A percentile compares a stretch with the other conserved stretches of the same genome.
These are phyloP conservation scores for Colletotrichum sp. DNA, from an alignment of 2,329 filamentous ascomycete genomes.

Conservation along the genomic window DNA sequence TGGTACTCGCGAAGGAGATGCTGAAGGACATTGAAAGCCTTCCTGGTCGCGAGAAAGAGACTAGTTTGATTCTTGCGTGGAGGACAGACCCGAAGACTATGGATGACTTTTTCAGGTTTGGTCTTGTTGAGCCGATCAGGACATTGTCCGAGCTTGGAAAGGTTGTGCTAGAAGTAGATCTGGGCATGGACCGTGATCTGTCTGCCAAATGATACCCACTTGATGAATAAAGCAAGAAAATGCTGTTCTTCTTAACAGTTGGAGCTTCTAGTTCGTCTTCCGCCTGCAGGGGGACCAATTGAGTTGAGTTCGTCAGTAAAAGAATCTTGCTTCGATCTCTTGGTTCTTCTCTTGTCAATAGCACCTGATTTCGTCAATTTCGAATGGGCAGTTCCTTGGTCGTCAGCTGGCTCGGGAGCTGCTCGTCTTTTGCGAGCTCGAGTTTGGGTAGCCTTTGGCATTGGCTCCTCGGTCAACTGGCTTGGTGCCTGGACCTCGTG, in stretches of 20 bases:
- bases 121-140: conserved; percentile 53
- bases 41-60: conserved; percentile 49
- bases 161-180: conserved; percentile 46
- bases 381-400: too few relatives aligned
- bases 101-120: conserved; percentile 52
- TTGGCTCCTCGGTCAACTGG: not conserved
- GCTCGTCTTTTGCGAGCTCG: not conserved
- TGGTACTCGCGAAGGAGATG: conserved; percentile 48
- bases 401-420: not conserved
- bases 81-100: conserved; percentile 41
- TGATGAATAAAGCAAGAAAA: not conserved
- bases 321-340: not conserved
- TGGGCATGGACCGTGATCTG: conserved; percentile 29
- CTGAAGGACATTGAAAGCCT: conserved; percentile 54
- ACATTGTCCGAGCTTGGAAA: conserved; percentile 51
- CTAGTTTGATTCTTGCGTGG: conserved; percentile 50
- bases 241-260: too few relatives aligned
- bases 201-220: conserved; percentile 1
- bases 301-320: not conserved
- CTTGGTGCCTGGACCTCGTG: not conserved
- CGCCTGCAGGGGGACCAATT: not conserved
- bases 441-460: not conserved
- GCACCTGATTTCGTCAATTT: not conserved
- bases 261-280: not conserved
- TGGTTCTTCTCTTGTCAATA: not conserved